These are phyloP conservation scores for Tardiomyces digboiensis DNA, from an alignment of 1,139 yeast genomes.

Conservation along the genomic window DNA sequence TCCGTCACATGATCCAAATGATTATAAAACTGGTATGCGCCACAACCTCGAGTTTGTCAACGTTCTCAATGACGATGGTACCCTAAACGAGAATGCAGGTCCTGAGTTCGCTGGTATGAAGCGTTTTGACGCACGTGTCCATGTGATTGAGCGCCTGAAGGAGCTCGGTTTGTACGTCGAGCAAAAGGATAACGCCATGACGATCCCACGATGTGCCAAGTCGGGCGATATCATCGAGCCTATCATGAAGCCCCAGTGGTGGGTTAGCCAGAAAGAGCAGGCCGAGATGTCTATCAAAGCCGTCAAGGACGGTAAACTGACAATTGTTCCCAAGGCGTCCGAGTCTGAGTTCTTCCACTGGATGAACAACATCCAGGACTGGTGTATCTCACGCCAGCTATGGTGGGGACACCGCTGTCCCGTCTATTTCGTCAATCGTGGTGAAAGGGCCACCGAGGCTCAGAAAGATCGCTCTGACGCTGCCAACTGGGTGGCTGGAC, in stretches of 20 bases:
- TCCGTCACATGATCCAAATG: constrained; percentile 97
- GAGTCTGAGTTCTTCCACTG: constrained; percentile 93
- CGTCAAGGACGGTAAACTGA: constrained; percentile 72
- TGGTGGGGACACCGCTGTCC: constrained; percentile 99
- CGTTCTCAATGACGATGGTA: constrained; percentile 88
- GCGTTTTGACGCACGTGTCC: constrained; percentile 88
- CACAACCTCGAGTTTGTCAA: constrained; percentile 81
- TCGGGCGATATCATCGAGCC: constrained; percentile 98
- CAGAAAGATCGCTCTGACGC: constrained; percentile 37
- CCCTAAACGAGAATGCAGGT: constrained; percentile 87
- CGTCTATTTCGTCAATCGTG: constrained; percentile 82
- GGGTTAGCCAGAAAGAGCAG: constrained; percentile 90
- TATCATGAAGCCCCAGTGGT: constrained; percentile 96
- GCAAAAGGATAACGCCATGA: constrained; percentile 92
- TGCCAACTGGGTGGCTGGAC: constrained; percentile 86
- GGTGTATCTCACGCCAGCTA: constrained; percentile 98
- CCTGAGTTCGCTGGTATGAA: constrained; percentile 77
- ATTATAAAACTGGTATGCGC: constrained; percentile 94
- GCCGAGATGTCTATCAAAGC: constrained; percentile 84
- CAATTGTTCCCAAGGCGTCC: constrained; percentile 79
- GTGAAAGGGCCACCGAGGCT: constrained; percentile 31
- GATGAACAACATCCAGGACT: constrained; percentile 95
- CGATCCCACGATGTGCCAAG: constrained; percentile 88
- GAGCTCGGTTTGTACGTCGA: constrained; percentile 67
- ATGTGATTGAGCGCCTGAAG: constrained; percentile 75